A percentile compares a stretch with the other conserved stretches of the same genome.
Evolutionary conservation across 2,329 filamentous ascomycete genomes (phyloP).

Genomic region (Trichoderma sp.): DNA sequence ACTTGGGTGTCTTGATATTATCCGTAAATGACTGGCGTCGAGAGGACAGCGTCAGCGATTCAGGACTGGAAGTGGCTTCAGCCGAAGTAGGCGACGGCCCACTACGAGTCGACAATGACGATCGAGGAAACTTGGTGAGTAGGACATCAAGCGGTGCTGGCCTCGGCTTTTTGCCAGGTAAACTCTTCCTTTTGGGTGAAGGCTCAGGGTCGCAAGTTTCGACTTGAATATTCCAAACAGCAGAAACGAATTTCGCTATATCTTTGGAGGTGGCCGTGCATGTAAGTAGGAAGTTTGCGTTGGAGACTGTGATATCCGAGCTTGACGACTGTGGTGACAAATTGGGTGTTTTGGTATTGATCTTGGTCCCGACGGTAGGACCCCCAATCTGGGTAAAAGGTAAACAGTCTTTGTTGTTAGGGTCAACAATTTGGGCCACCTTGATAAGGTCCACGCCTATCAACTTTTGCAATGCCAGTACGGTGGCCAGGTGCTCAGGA

Average conservation of each 20-base stretch:
- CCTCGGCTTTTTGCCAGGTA: conserved; percentile 25
- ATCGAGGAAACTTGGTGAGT: conserved; percentile 34
- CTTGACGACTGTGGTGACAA: conserved; percentile 28
- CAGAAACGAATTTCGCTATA: conserved; percentile 52
- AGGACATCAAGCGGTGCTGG: conserved; percentile 32
- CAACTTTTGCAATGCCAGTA: conserved; percentile 57
- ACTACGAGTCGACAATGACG: conserved; percentile 25
- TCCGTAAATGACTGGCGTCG: conserved; percentile 22
- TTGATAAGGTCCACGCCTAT: conserved; percentile 57
- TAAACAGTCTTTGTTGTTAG: conserved; percentile 37
- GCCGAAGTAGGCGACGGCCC: conserved; percentile 23
- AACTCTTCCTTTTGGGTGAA: conserved; percentile 28
- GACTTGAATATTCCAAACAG: conserved; percentile 46
- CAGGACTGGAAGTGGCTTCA: neutral
- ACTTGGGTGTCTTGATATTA: conserved; percentile 31
- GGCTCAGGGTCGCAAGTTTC: conserved; percentile 42
- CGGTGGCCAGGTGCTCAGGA: conserved; percentile 53
- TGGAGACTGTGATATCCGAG: conserved; percentile 41
- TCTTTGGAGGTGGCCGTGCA: conserved; percentile 54
- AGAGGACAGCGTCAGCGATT: conserved; percentile 11
- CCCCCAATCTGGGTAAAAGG: conserved; percentile 43
- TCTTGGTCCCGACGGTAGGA: conserved; percentile 30
- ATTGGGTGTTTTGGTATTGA: conserved; percentile 26
- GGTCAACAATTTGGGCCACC: conserved; percentile 55
- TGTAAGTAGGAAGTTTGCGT: conserved; percentile 57